Base-by-base conservation (phyloP, 2,329 filamentous ascomycete species). In the Fusarium pseudograminearum region DNA sequence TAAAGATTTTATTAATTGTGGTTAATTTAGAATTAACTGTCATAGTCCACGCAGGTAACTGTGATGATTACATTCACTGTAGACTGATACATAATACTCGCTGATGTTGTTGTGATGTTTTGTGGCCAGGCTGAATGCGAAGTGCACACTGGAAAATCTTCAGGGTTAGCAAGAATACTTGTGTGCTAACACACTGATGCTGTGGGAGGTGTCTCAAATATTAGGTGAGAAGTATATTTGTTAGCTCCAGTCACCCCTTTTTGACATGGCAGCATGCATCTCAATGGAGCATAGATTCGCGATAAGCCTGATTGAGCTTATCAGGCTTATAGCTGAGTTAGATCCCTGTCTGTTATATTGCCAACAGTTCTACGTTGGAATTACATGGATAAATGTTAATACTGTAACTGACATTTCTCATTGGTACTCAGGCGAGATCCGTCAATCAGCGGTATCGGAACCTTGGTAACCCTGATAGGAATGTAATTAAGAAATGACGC, bases 391-490 rank as follows among this genome's bases (percentile, higher is more conserved):
- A 4, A 0, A 18, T 1, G 24, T 30, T 41, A 52, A 18, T 7
- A 3, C 2, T 12, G 4, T 9, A 52, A 40, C 34, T 6, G 1
- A 7, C 1, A 4, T 7, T 11, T 12, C 9, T 18, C 2, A 52
- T 52, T 28, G 24, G 24, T 2, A 20, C 14, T 28, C 14, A 22
- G 38, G 26, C 22, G n/a, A 24, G 7, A 28, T 12, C 10, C 14
- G 24, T 40, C 34, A 52, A 26, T 38, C 10, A 38, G 22, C n/a
- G 4, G 14, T 24, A 51, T 40, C 10, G n/a, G 40, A 28, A 52
- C 24, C 31, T 46, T 34, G 30, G 47, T 63, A 63, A n/a, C 61
- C 44, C 45, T 41, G 54, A 64, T 58, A 64, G 61, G 59, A 45
- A 63, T 56, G 60, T 57, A 33, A 18, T 41, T n/a, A 34, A 26